Evolutionary conservation across 1,139 yeast species (phyloP).

Genomic region (Suhomyces bokatorum): DNA sequence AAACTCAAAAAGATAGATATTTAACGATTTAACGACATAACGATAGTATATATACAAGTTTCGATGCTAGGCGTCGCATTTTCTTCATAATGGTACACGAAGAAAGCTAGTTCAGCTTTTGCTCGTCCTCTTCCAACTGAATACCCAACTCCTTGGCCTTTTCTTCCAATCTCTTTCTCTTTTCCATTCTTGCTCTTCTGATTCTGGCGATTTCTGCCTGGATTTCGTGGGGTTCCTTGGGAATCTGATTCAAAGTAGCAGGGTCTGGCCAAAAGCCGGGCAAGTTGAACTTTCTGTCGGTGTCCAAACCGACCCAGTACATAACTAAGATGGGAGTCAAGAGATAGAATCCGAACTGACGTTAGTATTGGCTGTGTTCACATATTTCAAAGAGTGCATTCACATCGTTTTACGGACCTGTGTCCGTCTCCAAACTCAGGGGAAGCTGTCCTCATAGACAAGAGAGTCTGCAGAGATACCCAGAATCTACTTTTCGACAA

Average conservation of each 20-base stretch:
- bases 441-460: too few relatives aligned
- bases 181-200: constrained; percentile 70
- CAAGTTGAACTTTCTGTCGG: constrained; percentile 83
- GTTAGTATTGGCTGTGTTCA: too few relatives aligned
- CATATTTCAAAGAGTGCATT: too few relatives aligned
- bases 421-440: too few relatives aligned
- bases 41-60: constrained; percentile 3
- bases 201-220: constrained; percentile 89
- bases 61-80: neutral
- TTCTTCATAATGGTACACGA: too few relatives aligned
- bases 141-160: constrained; percentile 70
- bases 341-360: constrained; percentile 80
- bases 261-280: constrained; percentile 99
- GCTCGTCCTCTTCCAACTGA: constrained; percentile 34
- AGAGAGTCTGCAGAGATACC: too few relatives aligned
- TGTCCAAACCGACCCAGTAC: constrained; percentile 89
- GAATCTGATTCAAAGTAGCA: constrained; percentile 82
- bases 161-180: constrained; percentile 71
- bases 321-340: constrained; percentile 84
- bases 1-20: neutral
- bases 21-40: neutral
- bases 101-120: neutral
- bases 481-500: too few relatives aligned
- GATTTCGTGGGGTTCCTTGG: constrained; percentile 90
- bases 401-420: too few relatives aligned